A percentile compares a stretch with the other conserved stretches of the same genome.
Conservation (phyloP, 345 rosid genomes). For the Punica granatum region DNA sequence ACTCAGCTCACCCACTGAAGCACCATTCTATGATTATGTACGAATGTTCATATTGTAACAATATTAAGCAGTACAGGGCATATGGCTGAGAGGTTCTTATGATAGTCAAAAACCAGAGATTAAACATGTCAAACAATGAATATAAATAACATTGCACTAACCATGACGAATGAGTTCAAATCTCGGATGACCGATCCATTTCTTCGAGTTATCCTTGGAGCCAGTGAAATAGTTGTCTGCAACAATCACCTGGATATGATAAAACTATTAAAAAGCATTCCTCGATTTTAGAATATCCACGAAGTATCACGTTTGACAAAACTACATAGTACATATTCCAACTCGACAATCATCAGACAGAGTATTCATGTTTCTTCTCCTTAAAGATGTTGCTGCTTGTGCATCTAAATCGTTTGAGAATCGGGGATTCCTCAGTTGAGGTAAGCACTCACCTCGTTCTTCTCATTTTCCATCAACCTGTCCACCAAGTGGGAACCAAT, state of each 20-base stretch:
- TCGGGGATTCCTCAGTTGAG: not conserved
- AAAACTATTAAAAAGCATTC: not conserved
- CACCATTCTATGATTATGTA: not conserved
- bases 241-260: constrained; percentile 57
- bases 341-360: not conserved
- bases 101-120: not conserved
- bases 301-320: not conserved
- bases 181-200: constrained; percentile 96
- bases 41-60: not conserved
- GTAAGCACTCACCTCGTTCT: constrained; percentile 35
- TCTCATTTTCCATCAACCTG: constrained; percentile 86
- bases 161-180: constrained; percentile 97
- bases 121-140: not conserved
- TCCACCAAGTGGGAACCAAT: constrained; percentile 96
- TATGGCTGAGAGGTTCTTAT: not conserved
- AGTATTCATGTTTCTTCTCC: not conserved
- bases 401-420: not conserved
- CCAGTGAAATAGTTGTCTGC: constrained; percentile 93
- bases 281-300: not conserved
- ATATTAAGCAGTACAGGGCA: not conserved
- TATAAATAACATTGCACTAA: constrained; percentile 7
- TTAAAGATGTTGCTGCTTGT: not conserved
- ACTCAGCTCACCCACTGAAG: not conserved
- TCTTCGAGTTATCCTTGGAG: constrained; percentile 77
- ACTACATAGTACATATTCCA: not conserved